Base-by-base conservation (phyloP, 306 rosid genomes). In the Dalbergia oliveri region DNA sequence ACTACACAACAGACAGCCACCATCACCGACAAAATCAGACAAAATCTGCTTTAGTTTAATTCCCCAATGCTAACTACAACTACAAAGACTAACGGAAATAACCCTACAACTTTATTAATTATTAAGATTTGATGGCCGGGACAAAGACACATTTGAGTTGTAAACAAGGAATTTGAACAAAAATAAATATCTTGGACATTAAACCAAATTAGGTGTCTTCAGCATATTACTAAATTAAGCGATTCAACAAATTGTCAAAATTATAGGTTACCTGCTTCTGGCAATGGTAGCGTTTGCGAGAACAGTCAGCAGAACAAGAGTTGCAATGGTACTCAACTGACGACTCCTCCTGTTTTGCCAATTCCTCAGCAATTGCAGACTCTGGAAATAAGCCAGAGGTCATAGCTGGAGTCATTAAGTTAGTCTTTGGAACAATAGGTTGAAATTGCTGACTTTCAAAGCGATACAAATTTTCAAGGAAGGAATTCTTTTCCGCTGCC, bases 231-330 rank as follows among this genome's bases (percentile, higher is more conserved):
- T 34, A 63, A 51, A 54, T 44, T 47, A 64, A 6, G 39, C 21
- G 75, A 45, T 75, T 69, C 66, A 35, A 62, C 54, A n/a, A 21
- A 39, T 60, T 72, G 39, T 60, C 69, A 62, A 51, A 81, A 56
- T 65, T 49, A 77, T 12, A 65, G 67, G 51, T 56, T 76, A 67
- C 67, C 97, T 90, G 96, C 93, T 94, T 94, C 91, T 94, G 98
- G 91, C 98, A 94, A 88, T 94, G 98, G 91, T 92, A 94, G 18
- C 98, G 98, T 82, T 92, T 92, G 84, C 96, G 94, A 76, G 98
- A 94, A 84, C 98, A 94, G 87, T 94, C 98, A 81, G 94, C 94
- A 26, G 97, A 87, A 84, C 98, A 94, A 37, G 97, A 94, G 88
- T 94, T 94, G 87, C 98, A 94, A 71, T 94, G 98, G 89, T 92